These are phyloP conservation scores for Wickerhamomyces strasburgensis DNA, from an alignment of 805 yeast species.

Conservation along the genomic window DNA sequence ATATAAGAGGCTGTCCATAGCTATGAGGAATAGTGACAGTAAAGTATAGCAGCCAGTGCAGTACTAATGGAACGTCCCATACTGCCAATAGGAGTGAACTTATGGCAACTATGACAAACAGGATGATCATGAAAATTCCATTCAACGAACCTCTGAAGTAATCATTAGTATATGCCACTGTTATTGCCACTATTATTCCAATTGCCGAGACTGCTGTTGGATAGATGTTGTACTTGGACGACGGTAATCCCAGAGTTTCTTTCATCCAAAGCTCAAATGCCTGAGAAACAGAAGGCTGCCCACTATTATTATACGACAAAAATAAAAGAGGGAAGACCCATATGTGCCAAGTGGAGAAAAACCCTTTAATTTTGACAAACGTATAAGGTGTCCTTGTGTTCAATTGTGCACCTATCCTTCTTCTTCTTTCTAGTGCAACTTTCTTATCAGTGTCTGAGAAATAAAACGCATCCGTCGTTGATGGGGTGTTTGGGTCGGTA, in stretches of 20 bases:
- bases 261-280: slow-evolving; percentile 41
- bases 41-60: slow-evolving; percentile 48
- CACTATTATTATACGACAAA: slow-evolving; percentile 30
- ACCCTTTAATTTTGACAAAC: slow-evolving; percentile 31
- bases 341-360: slow-evolving; percentile 38
- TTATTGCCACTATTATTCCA: slow-evolving; percentile 32
- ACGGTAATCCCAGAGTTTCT: slow-evolving; percentile 26
- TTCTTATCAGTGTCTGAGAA: slow-evolving; percentile 31
- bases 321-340: slow-evolving; percentile 26
- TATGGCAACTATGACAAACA: neutral
- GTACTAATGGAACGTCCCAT: slow-evolving; percentile 45
- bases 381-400: slow-evolving; percentile 36
- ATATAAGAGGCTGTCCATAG: slow-evolving; percentile 53
- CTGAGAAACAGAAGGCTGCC: slow-evolving; percentile 32
- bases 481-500: slow-evolving; percentile 39
- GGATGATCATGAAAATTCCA: neutral
- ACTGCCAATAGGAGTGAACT: neutral
- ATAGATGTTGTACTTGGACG: slow-evolving; percentile 31
- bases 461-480: slow-evolving; percentile 36
- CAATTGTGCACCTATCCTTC: slow-evolving; percentile 35
- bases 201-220: slow-evolving; percentile 34
- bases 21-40: slow-evolving; percentile 42
- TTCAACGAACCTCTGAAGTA: slow-evolving; percentile 10
- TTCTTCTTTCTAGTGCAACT: slow-evolving; percentile 41
- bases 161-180: slow-evolving; percentile 32